Percentiles rank a stretch among this genome's conserved stretches.
phyloP scores from a whole-genome alignment of 352 stramenopile genomes.

The Pythium pyrilobum region DNA sequence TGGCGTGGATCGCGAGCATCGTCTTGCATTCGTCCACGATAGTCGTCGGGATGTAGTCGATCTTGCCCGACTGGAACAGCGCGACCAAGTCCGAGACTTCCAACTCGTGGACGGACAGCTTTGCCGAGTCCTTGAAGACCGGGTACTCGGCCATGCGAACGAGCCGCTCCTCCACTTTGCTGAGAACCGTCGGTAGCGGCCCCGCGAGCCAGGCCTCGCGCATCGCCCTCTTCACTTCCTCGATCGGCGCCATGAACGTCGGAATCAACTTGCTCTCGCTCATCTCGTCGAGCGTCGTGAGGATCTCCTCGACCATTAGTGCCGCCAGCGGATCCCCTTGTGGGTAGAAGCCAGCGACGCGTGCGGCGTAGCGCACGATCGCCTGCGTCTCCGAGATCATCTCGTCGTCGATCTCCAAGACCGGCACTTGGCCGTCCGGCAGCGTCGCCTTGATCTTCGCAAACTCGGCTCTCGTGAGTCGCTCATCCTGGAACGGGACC shows the following conservation, averaged over 20 bases:
- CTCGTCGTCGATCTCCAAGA: slow-evolving; percentile 21
- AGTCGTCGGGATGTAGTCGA: too few relatives aligned
- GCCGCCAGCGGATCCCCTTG: not conserved
- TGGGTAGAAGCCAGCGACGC: slow-evolving; percentile 17
- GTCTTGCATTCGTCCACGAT: too few relatives aligned
- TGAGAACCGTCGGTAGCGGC: not conserved
- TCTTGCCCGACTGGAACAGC: too few relatives aligned
- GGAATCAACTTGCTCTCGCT: slow-evolving; percentile 7
- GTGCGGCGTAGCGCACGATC: slow-evolving; percentile 28
- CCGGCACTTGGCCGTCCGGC: slow-evolving; percentile 26
- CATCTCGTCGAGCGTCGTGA: slow-evolving; percentile 6
- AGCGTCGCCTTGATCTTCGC: slow-evolving; percentile 19
- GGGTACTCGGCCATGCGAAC: too few relatives aligned
- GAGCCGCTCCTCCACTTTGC: too few relatives aligned
- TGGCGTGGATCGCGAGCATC: too few relatives aligned
- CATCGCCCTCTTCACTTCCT: not conserved
- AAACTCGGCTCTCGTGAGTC: slow-evolving; percentile 19
- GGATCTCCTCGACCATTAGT: slow-evolving; percentile 3
- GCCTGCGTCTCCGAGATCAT: slow-evolving; percentile 23
- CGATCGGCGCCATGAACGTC: not conserved
- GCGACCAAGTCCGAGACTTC: too few relatives aligned
- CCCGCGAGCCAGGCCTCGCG: not conserved
- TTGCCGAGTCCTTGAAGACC: too few relatives aligned
- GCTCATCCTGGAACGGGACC: slow-evolving; percentile 26
- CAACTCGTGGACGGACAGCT: too few relatives aligned